Conservation (phyloP, 139 green algal species). For the Picocystis salinarum region DNA sequence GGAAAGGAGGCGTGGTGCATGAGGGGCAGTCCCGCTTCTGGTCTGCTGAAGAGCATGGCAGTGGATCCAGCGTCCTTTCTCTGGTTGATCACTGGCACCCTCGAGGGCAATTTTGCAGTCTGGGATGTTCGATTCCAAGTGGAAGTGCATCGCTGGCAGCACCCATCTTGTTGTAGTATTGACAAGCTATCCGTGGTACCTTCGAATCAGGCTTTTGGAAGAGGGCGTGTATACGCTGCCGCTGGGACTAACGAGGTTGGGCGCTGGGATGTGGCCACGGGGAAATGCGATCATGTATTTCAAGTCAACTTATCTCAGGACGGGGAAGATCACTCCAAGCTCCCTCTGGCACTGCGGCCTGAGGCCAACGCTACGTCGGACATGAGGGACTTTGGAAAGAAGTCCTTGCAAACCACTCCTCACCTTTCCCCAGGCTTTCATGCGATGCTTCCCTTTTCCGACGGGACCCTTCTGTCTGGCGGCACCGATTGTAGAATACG, state of each 20-base stretch:
- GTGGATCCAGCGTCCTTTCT: conserved; percentile 19
- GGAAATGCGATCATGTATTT: conserved; percentile 18
- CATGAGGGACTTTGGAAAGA: conserved; percentile 2
- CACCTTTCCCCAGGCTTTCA: no score
- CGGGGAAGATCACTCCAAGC: background rate
- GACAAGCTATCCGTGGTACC: no score
- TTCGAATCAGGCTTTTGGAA: background rate
- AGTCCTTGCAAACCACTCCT: background rate
- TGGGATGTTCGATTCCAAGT: conserved; percentile 68
- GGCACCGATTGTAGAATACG: conserved; percentile 35
- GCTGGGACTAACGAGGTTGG: conserved; percentile 49
- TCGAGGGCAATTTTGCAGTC: conserved; percentile 30
- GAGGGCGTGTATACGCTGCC: conserved; percentile 33
- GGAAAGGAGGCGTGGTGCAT: conserved; percentile 4
- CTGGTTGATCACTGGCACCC: conserved; percentile 49
- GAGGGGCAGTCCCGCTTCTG: conserved; percentile 4
- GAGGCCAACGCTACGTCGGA: background rate
- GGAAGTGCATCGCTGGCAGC: conserved; percentile 10
- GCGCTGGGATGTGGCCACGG: conserved; percentile 46
- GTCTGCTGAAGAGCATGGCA: conserved; percentile 28
- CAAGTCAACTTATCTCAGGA: background rate
- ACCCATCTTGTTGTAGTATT: background rate
- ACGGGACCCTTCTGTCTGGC: conserved; percentile 36
- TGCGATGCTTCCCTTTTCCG: conserved; percentile 33
- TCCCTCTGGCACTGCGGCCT: background rate